Base-by-base conservation (phyloP, 805 yeast genomes). In the Brettanomyces anomalus region DNA sequence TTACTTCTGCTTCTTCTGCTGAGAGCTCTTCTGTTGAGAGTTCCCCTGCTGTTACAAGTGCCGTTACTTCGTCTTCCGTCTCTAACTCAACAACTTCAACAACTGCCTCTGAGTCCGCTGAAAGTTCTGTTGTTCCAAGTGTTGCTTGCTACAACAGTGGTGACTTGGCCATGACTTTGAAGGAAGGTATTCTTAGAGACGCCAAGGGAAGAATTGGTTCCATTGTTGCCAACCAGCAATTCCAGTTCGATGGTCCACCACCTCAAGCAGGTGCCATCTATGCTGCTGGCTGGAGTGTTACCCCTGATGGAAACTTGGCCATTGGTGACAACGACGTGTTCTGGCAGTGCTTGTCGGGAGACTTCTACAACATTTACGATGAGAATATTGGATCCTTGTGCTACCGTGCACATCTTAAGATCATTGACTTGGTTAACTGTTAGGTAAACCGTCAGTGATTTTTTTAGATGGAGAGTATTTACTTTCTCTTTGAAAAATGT, bases 231-330 rank as follows among this genome's bases (percentile, higher is more conserved):
- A 73, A 73, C 74, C 67, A 76, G 65, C 81, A 76, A 63, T 75
- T 76, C 74, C 81, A 76, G 63, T 76, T 76, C 54, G 81, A 76
- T 55, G 81, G 80, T 54, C 80, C 80, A 41, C 76, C 78, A 61
- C 80, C 80, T 49, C 81, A 76, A 63, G 79, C 75, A 41, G 76
- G 76, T 60, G 66, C 76, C 43, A 68, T 70, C 46, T 68, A 70
- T 54, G 76, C 77, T 52, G 71, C 68, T 42, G 76, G 76, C 46
- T 70, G 76, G 76, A 60, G 71, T 43, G 66, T 71, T 49, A 54
- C 68, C 43, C 49, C 56, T 39, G 74, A 66, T 28, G 72, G 68
- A 35, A 64, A 66, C 62, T 67, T 74, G 56, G 72, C 77, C 43
- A 61, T 74, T 50, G 80, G 79, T 58, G 60, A 62, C 55, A 57